These are phyloP conservation scores for Syzygium syzygioides DNA, from an alignment of 441 rosid species.

Conservation along the genomic window DNA sequence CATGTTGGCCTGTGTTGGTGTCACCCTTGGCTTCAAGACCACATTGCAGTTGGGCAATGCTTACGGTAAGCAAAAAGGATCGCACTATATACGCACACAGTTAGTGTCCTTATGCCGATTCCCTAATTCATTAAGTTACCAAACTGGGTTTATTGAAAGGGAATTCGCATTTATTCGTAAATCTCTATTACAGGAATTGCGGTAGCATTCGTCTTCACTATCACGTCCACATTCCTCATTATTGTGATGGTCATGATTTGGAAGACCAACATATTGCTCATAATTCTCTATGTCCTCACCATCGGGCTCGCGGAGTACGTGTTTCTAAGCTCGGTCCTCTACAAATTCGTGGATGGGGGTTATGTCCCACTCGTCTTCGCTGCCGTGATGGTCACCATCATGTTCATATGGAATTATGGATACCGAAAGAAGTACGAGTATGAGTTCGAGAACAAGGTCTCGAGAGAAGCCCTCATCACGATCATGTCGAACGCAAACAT, in stretches of 20 bases:
- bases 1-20: neutral
- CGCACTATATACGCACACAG: neutral
- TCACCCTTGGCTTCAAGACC: neutral
- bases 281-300: neutral
- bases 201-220: neutral
- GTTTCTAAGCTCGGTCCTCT: neutral
- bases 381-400: neutral
- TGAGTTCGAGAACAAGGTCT: neutral
- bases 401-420: neutral
- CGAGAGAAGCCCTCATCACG: neutral
- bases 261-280: neutral
- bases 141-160: neutral
- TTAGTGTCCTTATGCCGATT: neutral
- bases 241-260: neutral
- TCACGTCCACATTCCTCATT: neutral
- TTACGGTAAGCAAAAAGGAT: neutral
- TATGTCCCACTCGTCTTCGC: neutral
- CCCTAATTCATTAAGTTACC: neutral
- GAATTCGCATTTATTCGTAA: neutral
- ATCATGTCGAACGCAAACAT: neutral
- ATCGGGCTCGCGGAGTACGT: neutral
- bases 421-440: neutral
- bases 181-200: neutral
- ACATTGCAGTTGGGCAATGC: neutral
- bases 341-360: neutral